These are phyloP conservation scores for Coemansia javaensis DNA, from an alignment of 192 early-diverging fungal genomes.

Conservation along the genomic window DNA sequence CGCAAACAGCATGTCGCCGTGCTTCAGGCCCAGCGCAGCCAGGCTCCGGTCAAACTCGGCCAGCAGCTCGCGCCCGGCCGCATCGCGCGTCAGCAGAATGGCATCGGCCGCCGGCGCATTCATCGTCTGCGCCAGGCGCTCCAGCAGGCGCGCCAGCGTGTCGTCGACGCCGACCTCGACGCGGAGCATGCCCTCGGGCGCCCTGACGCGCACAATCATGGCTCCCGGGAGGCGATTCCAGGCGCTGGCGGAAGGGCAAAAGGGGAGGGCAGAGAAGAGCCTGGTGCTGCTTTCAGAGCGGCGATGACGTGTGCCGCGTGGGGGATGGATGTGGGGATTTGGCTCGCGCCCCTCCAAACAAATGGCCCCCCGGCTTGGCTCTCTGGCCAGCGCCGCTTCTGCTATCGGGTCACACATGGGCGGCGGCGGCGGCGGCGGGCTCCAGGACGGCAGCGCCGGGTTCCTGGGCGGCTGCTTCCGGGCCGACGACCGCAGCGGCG, in stretches of 20 bases:
- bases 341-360: no score
- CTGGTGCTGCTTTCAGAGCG: not conserved
- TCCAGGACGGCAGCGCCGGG: slow-evolving; percentile 9
- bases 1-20: slow-evolving; percentile 42
- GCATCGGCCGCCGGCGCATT: slow-evolving; percentile 27
- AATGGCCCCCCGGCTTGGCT: no score
- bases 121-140: slow-evolving; percentile 25
- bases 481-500: slow-evolving; percentile 16
- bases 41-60: slow-evolving; percentile 33
- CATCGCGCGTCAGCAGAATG: slow-evolving; percentile 30
- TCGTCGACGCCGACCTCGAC: slow-evolving; percentile 28
- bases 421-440: no score
- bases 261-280: not conserved
- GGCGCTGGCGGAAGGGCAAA: no score
- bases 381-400: no score
- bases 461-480: slow-evolving; percentile 45
- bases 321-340: not conserved
- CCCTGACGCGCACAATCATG: slow-evolving; percentile 46
- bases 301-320: not conserved
- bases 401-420: no score
- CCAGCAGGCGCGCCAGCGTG: slow-evolving; percentile 21
- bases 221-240: no score
- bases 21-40: slow-evolving; percentile 29
- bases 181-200: slow-evolving; percentile 46
- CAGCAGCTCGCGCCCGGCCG: slow-evolving; percentile 15